phyloP scores from a whole-genome alignment of 768 basidiomycete genomes.

The Rhodotorula toruloides region DNA sequence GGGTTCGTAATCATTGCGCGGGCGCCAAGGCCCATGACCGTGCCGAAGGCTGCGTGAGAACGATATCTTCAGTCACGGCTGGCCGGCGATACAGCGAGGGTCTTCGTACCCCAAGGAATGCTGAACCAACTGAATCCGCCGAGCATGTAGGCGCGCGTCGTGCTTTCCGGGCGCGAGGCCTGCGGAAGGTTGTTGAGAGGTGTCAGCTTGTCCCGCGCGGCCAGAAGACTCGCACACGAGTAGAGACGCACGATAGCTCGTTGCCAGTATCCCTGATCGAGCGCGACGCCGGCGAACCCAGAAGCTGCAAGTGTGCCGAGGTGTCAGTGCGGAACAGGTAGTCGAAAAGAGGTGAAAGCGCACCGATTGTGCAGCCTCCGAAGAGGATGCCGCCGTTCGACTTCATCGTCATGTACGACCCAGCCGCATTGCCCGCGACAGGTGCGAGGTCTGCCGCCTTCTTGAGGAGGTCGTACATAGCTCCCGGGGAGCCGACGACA shows the following conservation, averaged over 20 bases:
- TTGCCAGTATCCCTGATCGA: not conserved
- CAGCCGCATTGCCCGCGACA: constrained; percentile 66
- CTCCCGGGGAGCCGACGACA: constrained; percentile 68
- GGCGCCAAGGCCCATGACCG: constrained; percentile 73
- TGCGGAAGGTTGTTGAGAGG: not conserved
- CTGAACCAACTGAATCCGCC: constrained; percentile 77
- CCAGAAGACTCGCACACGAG: not conserved
- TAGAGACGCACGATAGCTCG: not conserved
- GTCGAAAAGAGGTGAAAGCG: constrained; percentile 48
- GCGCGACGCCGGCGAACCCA: constrained; percentile 61
- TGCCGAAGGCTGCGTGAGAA: constrained; percentile 56
- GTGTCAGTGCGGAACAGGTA: not conserved
- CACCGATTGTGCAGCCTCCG: constrained; percentile 52
- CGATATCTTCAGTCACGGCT: constrained; percentile 52
- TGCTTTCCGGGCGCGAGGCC: constrained; percentile 64
- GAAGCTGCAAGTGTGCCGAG: constrained; percentile 48
- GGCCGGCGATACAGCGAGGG: constrained; percentile 42
- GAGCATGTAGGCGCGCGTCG: constrained; percentile 82
- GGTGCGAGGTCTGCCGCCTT: constrained; percentile 57
- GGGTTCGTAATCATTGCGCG: constrained; percentile 63
- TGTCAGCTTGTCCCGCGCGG: not conserved
- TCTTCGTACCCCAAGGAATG: not conserved
- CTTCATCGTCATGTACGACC: constrained; percentile 59
- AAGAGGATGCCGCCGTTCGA: constrained; percentile 72
- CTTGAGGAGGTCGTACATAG: constrained; percentile 69